Percentiles rank a stretch among this genome's conserved stretches.
Conservation (phyloP, 805 yeast species). For the Blastobotrys parvus region DNA sequence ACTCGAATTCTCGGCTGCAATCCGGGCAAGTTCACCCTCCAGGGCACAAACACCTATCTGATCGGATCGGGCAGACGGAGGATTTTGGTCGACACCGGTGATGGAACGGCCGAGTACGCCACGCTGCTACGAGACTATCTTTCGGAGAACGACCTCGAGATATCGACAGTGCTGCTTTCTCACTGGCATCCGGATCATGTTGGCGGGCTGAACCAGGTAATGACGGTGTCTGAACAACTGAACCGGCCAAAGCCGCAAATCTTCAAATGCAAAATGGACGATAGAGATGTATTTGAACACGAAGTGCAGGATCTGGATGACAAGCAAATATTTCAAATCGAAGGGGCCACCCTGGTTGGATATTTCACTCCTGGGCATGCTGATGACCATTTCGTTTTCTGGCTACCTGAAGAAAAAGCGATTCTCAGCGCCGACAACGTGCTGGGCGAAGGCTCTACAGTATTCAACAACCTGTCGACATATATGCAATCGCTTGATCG, state of each 20-base stretch:
- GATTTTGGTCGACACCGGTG: slow-evolving; percentile 31
- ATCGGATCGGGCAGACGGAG: slow-evolving; percentile 27
- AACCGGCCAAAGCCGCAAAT: slow-evolving; percentile 1
- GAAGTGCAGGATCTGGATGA: slow-evolving; percentile 12
- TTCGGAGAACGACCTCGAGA: slow-evolving; percentile 15
- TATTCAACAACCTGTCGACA: slow-evolving; percentile 24
- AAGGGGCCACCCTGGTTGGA: slow-evolving; percentile 23
- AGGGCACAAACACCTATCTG: slow-evolving; percentile 34
- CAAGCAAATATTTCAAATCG: slow-evolving; percentile 19
- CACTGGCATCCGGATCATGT: slow-evolving; percentile 33
- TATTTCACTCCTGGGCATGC: slow-evolving; percentile 32
- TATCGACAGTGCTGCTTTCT: slow-evolving; percentile 25
- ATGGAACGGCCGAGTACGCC: slow-evolving; percentile 25
- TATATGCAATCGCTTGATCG: slow-evolving; percentile 25
- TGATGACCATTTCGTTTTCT: slow-evolving; percentile 29
- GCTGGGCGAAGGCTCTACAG: slow-evolving; percentile 32
- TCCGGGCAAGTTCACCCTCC: slow-evolving; percentile 31
- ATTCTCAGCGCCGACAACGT: slow-evolving; percentile 31
- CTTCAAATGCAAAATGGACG: slow-evolving; percentile 1
- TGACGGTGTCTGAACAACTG: slow-evolving; percentile 9
- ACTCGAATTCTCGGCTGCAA: slow-evolving; percentile 30
- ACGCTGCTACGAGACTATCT: slow-evolving; percentile 20
- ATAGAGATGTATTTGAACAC: neutral
- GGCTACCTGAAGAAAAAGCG: slow-evolving; percentile 28
- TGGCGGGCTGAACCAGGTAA: slow-evolving; percentile 22